phyloP scores from a whole-genome alignment of 768 basidiomycete genomes.

The Amyloporia xantha region DNA sequence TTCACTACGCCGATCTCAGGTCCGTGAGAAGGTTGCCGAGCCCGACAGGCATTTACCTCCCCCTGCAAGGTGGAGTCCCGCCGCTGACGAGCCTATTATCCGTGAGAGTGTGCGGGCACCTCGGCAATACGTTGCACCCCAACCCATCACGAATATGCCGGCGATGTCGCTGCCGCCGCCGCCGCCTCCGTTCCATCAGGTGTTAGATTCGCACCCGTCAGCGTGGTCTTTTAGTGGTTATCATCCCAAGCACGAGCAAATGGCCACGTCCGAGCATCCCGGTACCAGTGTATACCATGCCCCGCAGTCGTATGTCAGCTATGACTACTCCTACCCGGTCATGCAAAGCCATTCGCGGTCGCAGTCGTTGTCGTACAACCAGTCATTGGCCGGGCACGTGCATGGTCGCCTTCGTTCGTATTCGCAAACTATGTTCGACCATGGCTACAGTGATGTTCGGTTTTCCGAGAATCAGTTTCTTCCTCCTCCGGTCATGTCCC shows the following conservation, averaged over 20 bases:
- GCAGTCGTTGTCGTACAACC: conserved; percentile 48
- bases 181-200: conserved; percentile 26
- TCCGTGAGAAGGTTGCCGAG: conserved; percentile 14
- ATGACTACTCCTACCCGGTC: conserved; percentile 18
- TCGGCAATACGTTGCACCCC: conserved; percentile 50
- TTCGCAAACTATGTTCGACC: conserved; percentile 53
- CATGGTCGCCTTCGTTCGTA: conserved; percentile 52
- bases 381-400: conserved; percentile 37
- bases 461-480: conserved; percentile 37
- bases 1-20: conserved; percentile 6
- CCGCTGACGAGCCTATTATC: conserved; percentile 69
- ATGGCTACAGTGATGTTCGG: conserved; percentile 39
- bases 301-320: conserved; percentile 9
- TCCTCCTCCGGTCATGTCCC: conserved; percentile 24
- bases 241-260: conserved; percentile 10
- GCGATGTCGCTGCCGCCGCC: conserved; percentile 43
- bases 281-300: conserved; percentile 10
- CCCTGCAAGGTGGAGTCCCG: conserved; percentile 77
- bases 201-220: conserved; percentile 26
- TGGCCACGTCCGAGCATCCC: conserved; percentile 1
- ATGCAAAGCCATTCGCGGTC: conserved; percentile 45
- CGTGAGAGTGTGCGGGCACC: conserved; percentile 44
- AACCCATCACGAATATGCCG: conserved; percentile 22
- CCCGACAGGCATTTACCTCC: conserved; percentile 47
- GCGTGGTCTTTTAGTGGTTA: conserved; percentile 22